Evolutionary conservation across 2,329 filamentous ascomycete species (phyloP).

Genomic region (Fusarium sp.): DNA sequence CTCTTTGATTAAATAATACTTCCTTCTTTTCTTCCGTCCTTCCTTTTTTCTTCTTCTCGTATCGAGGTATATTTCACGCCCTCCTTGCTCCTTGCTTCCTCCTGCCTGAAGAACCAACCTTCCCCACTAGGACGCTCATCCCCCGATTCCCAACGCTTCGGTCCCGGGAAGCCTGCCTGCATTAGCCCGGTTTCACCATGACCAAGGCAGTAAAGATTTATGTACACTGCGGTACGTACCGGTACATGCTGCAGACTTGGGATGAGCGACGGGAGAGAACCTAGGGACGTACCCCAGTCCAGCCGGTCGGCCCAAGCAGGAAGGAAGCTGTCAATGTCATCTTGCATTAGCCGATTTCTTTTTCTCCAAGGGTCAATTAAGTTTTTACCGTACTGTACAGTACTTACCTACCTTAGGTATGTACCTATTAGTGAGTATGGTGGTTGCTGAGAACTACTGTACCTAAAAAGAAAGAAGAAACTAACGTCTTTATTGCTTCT

Average conservation of each 20-base stretch:
- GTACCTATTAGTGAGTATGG: too few species aligned
- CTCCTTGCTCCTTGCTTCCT: neutral
- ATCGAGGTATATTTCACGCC: neutral
- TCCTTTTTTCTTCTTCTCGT: constrained; percentile 3
- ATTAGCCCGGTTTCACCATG: constrained; percentile 45
- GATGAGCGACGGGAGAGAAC: neutral
- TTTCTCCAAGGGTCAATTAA: constrained; percentile 2
- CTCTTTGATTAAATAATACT: constrained; percentile 23
- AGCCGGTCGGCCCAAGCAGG: constrained; percentile 14
- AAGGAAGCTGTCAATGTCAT: constrained; percentile 46
- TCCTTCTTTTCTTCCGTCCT: constrained; percentile 13
- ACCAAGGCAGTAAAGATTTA: constrained; percentile 7
- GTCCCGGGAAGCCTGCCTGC: constrained; percentile 46
- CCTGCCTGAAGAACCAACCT: constrained; percentile 11
- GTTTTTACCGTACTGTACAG: too few species aligned
- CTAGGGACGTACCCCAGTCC: constrained; percentile 23
- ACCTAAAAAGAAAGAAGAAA: neutral
- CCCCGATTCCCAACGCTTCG: constrained; percentile 46
- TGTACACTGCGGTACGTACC: constrained; percentile 23
- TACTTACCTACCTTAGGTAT: too few species aligned
- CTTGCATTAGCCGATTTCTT: constrained; percentile 43
- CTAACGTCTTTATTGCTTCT: constrained; percentile 25
- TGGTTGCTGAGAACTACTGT: neutral
- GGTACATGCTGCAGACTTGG: constrained; percentile 22
- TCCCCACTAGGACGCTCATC: constrained; percentile 28